Evolutionary conservation across 371 early-diverging fungal genomes (phyloP), one percentile per base, ranked within the genome.

Genomic region (Massospora cicadina): DNA sequence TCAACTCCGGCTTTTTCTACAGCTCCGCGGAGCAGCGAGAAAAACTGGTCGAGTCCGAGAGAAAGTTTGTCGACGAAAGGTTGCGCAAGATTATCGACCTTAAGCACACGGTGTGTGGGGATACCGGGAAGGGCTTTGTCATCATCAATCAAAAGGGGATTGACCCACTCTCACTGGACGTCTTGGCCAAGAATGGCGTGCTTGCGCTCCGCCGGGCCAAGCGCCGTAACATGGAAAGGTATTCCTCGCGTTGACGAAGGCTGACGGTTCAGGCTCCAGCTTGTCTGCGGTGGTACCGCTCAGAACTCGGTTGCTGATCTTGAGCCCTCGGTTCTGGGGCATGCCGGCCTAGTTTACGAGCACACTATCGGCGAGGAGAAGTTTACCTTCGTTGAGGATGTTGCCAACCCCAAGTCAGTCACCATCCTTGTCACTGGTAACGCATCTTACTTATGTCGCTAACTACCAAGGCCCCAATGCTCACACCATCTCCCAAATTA

Each of bases 141-240:
- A 80, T 99, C 56, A 86, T 99, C 72, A 99, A 98, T 77, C 99
- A 99, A 74, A 99, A 98, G 83, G 99, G 99, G 65, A 98, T 99
- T 69, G 99, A 99, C 72, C 98, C 98, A 28, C 79, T 97, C 68
- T 95, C 98, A 55, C 80, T 99, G 66, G 99, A 99, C 75, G 81
- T 99, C 26, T 79, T 99, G 71, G 93, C 93, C 67, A 93, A 96
- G 81, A 85, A 95, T 68, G 88, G 89, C 67, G 95, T 99, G 68
- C 72, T 99, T 57, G 99, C 97, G n/a, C 81, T 99, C 55, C 88
- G 99, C 69, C 82, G 99, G 66, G 99, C 99, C 63, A 99, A 99
- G 85, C 85, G 99, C 75, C 85, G 99, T 73, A 99, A 99, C 81
- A 94, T 99, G 93, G 99, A 99, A 79, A 90, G 99, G 76, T 82